Evolutionary conservation across 257 asterid genomes (phyloP).

Genomic region (Thymus mandschuricus): DNA sequence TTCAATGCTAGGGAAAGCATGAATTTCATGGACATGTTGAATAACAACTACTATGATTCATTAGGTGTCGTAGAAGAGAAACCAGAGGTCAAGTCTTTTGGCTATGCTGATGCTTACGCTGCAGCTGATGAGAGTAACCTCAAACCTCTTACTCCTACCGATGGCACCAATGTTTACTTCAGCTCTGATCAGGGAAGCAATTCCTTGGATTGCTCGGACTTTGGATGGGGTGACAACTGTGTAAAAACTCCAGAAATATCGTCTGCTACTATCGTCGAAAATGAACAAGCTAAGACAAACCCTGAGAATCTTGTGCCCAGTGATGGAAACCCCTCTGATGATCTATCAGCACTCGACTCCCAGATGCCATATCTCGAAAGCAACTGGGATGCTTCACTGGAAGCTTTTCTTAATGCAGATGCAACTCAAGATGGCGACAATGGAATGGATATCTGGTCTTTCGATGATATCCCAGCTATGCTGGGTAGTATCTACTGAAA

Average conservation of each 20-base stretch:
- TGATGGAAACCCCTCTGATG: slow-evolving; percentile 49
- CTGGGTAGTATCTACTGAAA: slow-evolving; percentile 60
- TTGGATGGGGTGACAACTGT: slow-evolving; percentile 73
- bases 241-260: slow-evolving; percentile 76
- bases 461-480: slow-evolving; percentile 62
- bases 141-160: slow-evolving; percentile 48
- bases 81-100: slow-evolving; percentile 54
- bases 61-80: slow-evolving; percentile 61
- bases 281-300: slow-evolving; percentile 47
- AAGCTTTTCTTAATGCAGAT: slow-evolving; percentile 66
- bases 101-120: slow-evolving; percentile 36
- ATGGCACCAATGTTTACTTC: slow-evolving; percentile 54
- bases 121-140: slow-evolving; percentile 43
- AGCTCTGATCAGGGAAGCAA: slow-evolving; percentile 85
- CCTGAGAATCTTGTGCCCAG: slow-evolving; percentile 30
- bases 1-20: slow-evolving; percentile 29
- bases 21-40: slow-evolving; percentile 36
- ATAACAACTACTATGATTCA: slow-evolving; percentile 44
- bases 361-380: slow-evolving; percentile 63
- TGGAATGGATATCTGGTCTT: slow-evolving; percentile 75
- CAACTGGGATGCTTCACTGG: slow-evolving; percentile 80
- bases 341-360: slow-evolving; percentile 55
- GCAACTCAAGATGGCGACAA: slow-evolving; percentile 57
- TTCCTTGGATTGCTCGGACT: slow-evolving; percentile 78
- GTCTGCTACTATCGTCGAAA: slow-evolving; percentile 61